Evolutionary conservation across 208 protist genomes (phyloP), one percentile per base, ranked within the genome.

Genomic region (Trypanosoma lewisi): DNA sequence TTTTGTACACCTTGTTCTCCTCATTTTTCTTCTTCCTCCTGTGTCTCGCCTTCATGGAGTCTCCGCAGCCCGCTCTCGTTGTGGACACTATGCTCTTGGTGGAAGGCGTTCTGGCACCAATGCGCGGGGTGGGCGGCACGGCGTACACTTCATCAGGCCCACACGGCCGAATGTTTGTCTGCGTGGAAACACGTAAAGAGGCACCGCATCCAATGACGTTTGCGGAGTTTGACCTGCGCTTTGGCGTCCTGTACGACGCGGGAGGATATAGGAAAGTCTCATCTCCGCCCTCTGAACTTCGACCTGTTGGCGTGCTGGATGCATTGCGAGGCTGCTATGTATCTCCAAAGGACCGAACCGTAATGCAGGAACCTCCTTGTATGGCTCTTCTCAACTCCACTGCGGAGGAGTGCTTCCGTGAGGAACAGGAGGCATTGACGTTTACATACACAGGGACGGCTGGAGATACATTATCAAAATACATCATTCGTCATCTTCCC

Each of bases 141-240:
- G 28, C 16, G 12, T 55, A 39, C 31, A 55, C 50, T 11, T 19
- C 34, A 1, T 23, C 3, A 6, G 23, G 17, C n/a, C 21, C 11
- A 1, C 9, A 17, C 4, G 19, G 4, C 4, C n/a, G 6, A 6
- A n/a, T 6, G 19, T 54, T 34, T 54, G 49, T 54, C 33, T 34
- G 49, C 39, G 31, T 55, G 34, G 5, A 11, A 3, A 30, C 50
- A n/a, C 50, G 19, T 4, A 11, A 39, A 25, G 9, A 55, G 2
- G 2, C 50, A 4, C 28, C 19, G 34, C 50, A 27, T 23, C 28
- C 50, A 16, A 55, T 36, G 5, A 55, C 28, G n/a, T 55, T 55
- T 55, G 50, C 30, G 31, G 50, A 55, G 16, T 55, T 55, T 55
- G 50, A 55, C 39, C 6, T 55, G 11, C 50, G 23, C 16, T 55